phyloP scores from a whole-genome alignment of 2,329 filamentous ascomycete species.

The Didymella glomerata region DNA sequence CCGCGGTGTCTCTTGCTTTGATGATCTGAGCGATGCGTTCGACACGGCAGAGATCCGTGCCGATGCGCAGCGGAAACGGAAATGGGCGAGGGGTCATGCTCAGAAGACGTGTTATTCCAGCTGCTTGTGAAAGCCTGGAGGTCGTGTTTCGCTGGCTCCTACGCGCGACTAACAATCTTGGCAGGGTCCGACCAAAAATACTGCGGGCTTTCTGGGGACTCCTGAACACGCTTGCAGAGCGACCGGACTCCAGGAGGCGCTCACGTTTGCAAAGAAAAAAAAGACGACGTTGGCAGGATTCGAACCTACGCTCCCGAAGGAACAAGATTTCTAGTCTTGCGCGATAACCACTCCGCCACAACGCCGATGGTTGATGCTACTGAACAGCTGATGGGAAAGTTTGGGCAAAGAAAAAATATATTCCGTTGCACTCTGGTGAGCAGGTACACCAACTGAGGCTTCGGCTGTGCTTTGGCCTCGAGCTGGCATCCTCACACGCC shows the following conservation, averaged over 20 bases:
- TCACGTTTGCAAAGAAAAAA: neutral
- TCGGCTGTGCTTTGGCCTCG: neutral
- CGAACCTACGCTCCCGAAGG: slow-evolving; percentile 54
- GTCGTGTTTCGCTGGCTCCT: neutral
- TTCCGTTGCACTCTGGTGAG: too few species aligned
- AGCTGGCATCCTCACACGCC: neutral
- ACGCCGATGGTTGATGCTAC: slow-evolving; percentile 34
- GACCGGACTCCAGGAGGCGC: too few species aligned
- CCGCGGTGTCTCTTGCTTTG: slow-evolving; percentile 27
- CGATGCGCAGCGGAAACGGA: slow-evolving; percentile 72
- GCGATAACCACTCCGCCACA: slow-evolving; percentile 55
- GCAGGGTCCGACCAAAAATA: slow-evolving; percentile 9
- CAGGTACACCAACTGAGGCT: too few species aligned
- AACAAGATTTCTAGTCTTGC: slow-evolving; percentile 56
- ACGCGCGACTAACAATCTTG: neutral
- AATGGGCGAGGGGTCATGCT: slow-evolving; percentile 62
- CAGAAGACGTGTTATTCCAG: neutral
- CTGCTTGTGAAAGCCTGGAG: slow-evolving; percentile 1
- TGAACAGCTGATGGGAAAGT: slow-evolving; percentile 14
- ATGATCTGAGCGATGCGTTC: slow-evolving; percentile 70
- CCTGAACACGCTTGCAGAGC: neutral
- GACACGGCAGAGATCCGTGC: slow-evolving; percentile 80
- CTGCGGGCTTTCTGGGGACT: neutral
- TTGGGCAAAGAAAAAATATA: too few species aligned
- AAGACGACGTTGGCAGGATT: slow-evolving; percentile 50